phyloP scores from a whole-genome alignment of 805 yeast species.

The Lachancea dasiensis region DNA sequence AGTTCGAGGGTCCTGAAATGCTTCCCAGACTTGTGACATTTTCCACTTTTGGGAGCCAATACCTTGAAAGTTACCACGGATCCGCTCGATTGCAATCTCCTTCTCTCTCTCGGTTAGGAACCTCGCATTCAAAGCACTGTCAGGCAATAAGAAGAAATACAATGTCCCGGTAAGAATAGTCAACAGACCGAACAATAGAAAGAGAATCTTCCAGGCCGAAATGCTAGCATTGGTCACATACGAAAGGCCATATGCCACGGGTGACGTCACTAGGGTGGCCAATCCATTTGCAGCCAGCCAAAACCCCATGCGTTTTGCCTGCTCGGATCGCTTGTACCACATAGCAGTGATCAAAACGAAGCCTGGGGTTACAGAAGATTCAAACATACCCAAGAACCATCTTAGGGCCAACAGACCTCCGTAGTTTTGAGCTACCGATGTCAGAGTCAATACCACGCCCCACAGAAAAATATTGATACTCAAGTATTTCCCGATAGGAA shows the following conservation, averaged over 20 bases:
- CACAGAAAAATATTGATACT: slow-evolving; percentile 43
- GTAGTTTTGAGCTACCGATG: slow-evolving; percentile 22
- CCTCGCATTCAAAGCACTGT: slow-evolving; percentile 44
- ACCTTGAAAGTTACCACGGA: slow-evolving; percentile 47
- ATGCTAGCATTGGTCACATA: too few relatives aligned
- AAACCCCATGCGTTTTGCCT: slow-evolving; percentile 37
- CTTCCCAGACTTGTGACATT: slow-evolving; percentile 44
- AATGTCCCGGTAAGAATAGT: slow-evolving; percentile 44
- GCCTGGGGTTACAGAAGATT: slow-evolving; percentile 52
- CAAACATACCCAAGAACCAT: slow-evolving; percentile 45
- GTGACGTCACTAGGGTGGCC: too few relatives aligned
- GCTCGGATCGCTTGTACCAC: slow-evolving; percentile 48
- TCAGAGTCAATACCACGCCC: slow-evolving; percentile 47
- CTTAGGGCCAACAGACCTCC: slow-evolving; percentile 43
- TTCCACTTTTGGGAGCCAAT: slow-evolving; percentile 48
- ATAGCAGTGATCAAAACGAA: slow-evolving; percentile 50
- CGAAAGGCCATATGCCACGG: too few relatives aligned
- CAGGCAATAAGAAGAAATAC: slow-evolving; percentile 44
- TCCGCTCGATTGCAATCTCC: slow-evolving; percentile 40
- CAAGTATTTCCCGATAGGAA: slow-evolving; percentile 44
- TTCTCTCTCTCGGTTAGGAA: slow-evolving; percentile 41
- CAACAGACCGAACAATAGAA: slow-evolving; percentile 49
- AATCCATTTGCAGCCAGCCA: too few relatives aligned
- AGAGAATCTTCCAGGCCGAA: slow-evolving; percentile 52
- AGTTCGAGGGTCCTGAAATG: slow-evolving; percentile 41